phyloP scores from a whole-genome alignment of 108 stramenopile genomes.

The Cylindrotheca closterium region DNA sequence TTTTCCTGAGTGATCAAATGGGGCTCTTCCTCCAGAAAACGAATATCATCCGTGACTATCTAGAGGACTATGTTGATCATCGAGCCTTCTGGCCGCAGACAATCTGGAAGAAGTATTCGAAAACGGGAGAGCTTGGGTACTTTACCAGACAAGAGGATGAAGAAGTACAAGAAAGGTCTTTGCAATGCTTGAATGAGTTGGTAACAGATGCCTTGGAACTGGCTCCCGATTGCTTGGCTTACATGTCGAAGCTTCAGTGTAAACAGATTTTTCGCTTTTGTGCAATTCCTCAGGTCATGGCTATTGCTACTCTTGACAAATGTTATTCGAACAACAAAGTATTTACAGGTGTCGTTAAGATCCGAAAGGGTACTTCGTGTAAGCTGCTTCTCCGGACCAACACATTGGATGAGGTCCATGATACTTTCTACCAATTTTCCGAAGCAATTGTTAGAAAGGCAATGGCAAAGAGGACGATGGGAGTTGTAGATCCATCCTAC shows the following conservation, averaged over 20 bases:
- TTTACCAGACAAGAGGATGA: constrained; percentile 67
- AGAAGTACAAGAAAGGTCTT: constrained; percentile 44
- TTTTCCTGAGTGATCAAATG: constrained; percentile 93
- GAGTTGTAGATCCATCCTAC: constrained; percentile 70
- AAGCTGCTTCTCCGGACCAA: constrained; percentile 73
- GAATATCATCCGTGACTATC: constrained; percentile 99
- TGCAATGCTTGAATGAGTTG: constrained; percentile 92
- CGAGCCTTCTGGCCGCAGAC: constrained; percentile 98
- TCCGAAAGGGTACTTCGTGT: constrained; percentile 87
- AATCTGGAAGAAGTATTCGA: constrained; percentile 90
- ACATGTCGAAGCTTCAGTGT: constrained; percentile 84
- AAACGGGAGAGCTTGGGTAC: constrained; percentile 80
- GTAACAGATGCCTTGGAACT: constrained; percentile 96
- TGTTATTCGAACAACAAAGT: constrained; percentile 91
- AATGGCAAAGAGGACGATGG: constrained; percentile 30
- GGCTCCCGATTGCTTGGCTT: constrained; percentile 92
- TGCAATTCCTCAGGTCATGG: constrained; percentile 99
- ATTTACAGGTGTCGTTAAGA: constrained; percentile 98
- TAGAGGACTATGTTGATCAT: constrained; percentile 99
- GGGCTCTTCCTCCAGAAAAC: constrained; percentile 99
- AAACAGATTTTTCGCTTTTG: constrained; percentile 96
- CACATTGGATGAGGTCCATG: constrained; percentile 70
- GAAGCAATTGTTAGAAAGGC: constrained; percentile 52
- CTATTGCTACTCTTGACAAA: constrained; percentile 97
- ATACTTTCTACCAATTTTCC: constrained; percentile 69